These are phyloP conservation scores for Candida arabinofermentans DNA, from an alignment of 805 yeast species.

Conservation along the genomic window DNA sequence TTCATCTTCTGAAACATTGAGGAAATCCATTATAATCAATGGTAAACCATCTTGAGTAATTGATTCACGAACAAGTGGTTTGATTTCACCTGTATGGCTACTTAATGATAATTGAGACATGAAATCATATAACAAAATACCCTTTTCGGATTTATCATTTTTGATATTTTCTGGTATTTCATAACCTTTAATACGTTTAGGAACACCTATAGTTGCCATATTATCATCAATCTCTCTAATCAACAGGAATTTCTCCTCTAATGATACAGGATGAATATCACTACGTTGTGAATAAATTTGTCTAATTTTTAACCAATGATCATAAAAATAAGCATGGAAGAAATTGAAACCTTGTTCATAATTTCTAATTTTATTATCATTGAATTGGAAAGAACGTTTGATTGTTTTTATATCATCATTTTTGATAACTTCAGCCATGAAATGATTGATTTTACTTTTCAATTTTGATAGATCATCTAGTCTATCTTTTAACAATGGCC, in stretches of 20 bases:
- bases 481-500: constrained; percentile 45
- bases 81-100: constrained; percentile 37
- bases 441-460: constrained; percentile 36
- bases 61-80: constrained; percentile 53
- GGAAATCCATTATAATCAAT: constrained; percentile 50
- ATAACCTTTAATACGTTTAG: constrained; percentile 49
- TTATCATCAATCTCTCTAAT: constrained; percentile 44
- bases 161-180: constrained; percentile 53
- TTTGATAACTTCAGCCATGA: constrained; percentile 33
- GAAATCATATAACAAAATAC: constrained; percentile 60
- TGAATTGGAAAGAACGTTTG: constrained; percentile 4
- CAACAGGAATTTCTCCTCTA: constrained; percentile 19
- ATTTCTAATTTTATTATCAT: constrained; percentile 19
- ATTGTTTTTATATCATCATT: constrained; percentile 10
- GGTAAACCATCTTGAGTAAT: constrained; percentile 74
- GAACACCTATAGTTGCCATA: constrained; percentile 53
- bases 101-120: constrained; percentile 63
- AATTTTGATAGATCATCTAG: constrained; percentile 38
- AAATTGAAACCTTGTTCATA: constrained; percentile 30
- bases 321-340: constrained; percentile 47
- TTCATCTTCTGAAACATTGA: constrained; percentile 33
- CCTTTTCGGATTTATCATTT: constrained; percentile 41
- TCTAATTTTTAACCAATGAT: constrained; percentile 38
- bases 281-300: constrained; percentile 17
- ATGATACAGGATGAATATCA: constrained; percentile 7